Evolutionary conservation across 768 basidiomycete genomes (phyloP).

Genomic region (Cystofilobasidium capitatum): DNA sequence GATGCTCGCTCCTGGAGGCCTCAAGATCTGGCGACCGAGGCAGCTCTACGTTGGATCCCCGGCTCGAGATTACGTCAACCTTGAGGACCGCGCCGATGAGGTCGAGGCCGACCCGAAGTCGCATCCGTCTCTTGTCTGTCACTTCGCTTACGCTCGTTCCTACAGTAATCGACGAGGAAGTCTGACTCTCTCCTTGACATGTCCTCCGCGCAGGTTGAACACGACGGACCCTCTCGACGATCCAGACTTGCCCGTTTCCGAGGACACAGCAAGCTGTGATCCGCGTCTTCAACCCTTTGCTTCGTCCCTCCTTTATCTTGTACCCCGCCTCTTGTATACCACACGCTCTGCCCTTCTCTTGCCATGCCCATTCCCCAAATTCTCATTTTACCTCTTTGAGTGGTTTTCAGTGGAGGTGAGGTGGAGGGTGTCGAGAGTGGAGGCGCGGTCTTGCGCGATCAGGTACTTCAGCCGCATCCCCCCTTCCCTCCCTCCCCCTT

Average conservation of each 20-base stretch:
- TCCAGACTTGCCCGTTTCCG: slow-evolving; percentile 9
- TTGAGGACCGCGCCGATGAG: slow-evolving; percentile 4
- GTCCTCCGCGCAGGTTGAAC: slow-evolving; percentile 1
- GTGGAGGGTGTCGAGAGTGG: no score
- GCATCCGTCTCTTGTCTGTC: slow-evolving; percentile 3
- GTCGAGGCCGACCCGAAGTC: background rate
- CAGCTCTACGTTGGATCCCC: slow-evolving; percentile 69
- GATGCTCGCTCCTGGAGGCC: slow-evolving; percentile 80
- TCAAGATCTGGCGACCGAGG: slow-evolving; percentile 62
- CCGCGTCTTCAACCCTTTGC: background rate
- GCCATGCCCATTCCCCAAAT: no score
- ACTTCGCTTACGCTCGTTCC: background rate
- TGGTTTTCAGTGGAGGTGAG: no score
- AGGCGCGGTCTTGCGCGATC: no score
- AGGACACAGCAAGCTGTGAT: slow-evolving; percentile 16
- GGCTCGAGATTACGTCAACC: slow-evolving; percentile 60
- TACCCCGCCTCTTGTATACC: no score
- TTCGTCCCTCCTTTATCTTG: no score
- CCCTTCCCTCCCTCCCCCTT: no score
- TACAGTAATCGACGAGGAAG: background rate
- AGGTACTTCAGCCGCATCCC: no score
- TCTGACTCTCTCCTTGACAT: no score
- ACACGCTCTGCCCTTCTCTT: no score
- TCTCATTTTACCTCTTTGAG: no score
- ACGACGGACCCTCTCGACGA: slow-evolving; percentile 8